Evolutionary conservation across 768 basidiomycete species (phyloP), one percentile per base, ranked within the genome.

Genomic region (Agrocybe chaxingu): DNA sequence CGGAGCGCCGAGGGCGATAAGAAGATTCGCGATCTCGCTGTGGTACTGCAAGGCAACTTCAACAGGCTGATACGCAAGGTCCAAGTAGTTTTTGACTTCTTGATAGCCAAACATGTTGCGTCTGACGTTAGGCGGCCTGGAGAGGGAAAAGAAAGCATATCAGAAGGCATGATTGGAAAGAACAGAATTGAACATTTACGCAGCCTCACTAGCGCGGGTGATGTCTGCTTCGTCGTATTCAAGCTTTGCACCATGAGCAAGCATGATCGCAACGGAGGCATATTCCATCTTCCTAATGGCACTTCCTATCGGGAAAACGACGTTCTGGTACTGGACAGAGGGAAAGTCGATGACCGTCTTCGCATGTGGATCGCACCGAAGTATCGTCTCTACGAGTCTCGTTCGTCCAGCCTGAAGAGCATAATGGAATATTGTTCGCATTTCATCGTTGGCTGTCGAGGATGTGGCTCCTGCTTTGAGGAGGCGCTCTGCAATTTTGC

Each of bases 351-450:
- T 47, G 3, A 72, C 72, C 3, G 59, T 57, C 12, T 55, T 57
- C 2, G 71, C 70, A 49, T 73, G 70, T 1, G 72, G 71, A 60
- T 78, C 77, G 39, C 63, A 70, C 29, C 65, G 63, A 31, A 80
- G 56, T 31, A 80, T 60, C 0, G 69, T 70, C 8, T 69, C 62
- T 0, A 75, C 71, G 8, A 79, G 60, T 34, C 71, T 71, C 16
- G 64, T 57, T 37, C 68, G 67, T 35, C 68, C 67, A 12, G 66
- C 62, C 31, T 47, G 42, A 8, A 78, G 70, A 1, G 73, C 65
- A 2, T 54, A 55, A 44, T 75, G 68, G 58, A 78, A 72, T n/a
- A 76, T 70, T 3, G 77, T 80, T 9, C 53, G 47, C 58, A 72
- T 53, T 2, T 62, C 16, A 1, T 62, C 57, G 42, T 75, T 67